Conservation (phyloP, 768 basidiomycete species). For the Suillus clintonianus region DNA sequence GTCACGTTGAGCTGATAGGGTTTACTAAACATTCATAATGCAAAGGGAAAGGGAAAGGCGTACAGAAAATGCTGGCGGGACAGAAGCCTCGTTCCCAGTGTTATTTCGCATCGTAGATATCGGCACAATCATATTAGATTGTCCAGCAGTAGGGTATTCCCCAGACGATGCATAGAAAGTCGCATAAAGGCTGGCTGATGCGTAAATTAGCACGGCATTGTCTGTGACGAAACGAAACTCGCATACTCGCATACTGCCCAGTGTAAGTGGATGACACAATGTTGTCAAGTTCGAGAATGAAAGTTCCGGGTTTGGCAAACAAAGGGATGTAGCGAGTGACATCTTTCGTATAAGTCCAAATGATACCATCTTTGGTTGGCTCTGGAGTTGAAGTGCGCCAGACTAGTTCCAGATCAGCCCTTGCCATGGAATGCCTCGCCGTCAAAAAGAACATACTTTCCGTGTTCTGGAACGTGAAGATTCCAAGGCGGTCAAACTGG, state of each 20-base stretch:
- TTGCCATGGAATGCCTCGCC: not conserved
- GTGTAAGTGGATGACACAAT: constrained; percentile 55
- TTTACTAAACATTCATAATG: not conserved
- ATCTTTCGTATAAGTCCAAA: constrained; percentile 79
- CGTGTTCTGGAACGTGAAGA: constrained; percentile 76
- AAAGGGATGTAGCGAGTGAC: constrained; percentile 72
- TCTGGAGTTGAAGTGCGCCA: constrained; percentile 85
- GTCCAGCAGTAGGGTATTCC: constrained; percentile 55
- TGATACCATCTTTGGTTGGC: constrained; percentile 68
- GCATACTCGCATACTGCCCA: constrained; percentile 70
- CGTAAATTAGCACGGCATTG: constrained; percentile 2
- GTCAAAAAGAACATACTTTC: constrained; percentile 52
- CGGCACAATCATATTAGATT: constrained; percentile 68
- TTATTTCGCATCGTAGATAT: constrained; percentile 64
- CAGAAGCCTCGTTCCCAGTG: constrained; percentile 72
- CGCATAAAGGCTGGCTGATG: constrained; percentile 62
- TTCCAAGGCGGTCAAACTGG: constrained; percentile 71
- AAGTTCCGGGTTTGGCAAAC: constrained; percentile 65
- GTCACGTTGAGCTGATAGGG: constrained; percentile 60
- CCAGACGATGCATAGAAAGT: constrained; percentile 70
- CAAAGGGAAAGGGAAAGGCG: constrained; percentile 9
- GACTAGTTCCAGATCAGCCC: constrained; percentile 38
- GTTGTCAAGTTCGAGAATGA: constrained; percentile 77
- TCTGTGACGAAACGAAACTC: constrained; percentile 6
- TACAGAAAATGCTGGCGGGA: constrained; percentile 75